Conservation (phyloP, 345 rosid genomes). For the Erucastrum elatum region DNA sequence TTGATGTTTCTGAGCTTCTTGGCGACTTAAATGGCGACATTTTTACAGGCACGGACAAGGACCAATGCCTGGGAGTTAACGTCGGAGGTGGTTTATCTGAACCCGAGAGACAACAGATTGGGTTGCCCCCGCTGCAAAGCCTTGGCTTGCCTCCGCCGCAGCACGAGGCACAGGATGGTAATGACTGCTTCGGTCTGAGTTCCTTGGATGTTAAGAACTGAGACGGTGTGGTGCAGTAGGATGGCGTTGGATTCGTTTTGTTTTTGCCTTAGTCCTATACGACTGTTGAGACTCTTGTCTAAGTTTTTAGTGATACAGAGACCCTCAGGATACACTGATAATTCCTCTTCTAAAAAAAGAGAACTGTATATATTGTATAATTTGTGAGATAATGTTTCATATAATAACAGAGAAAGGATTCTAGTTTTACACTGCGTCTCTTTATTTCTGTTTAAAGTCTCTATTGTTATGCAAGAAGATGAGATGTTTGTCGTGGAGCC, state of each 20-base stretch:
- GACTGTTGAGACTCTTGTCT: constrained; percentile 19
- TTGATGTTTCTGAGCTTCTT: constrained; percentile 56
- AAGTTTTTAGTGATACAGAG: constrained; percentile 29
- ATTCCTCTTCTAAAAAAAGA: not conserved
- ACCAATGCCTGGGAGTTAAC: not conserved
- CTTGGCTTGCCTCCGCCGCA: constrained; percentile 29
- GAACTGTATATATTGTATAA: constrained; percentile 11
- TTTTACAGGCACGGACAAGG: not conserved
- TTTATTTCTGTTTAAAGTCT: not conserved
- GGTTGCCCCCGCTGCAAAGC: constrained; percentile 2
- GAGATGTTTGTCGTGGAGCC: not conserved
- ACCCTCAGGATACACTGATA: not conserved
- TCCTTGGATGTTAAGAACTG: constrained; percentile 19
- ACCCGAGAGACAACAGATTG: not conserved
- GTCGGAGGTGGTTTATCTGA: not conserved
- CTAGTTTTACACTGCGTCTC: not conserved
- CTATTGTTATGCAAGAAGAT: too few relatives aligned
- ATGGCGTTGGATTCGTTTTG: not conserved
- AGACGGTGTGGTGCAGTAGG: not conserved
- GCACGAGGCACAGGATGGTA: constrained; percentile 28
- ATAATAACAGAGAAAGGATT: not conserved
- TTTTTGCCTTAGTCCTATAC: not conserved
- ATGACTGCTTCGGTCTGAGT: constrained; percentile 5
- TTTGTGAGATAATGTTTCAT: not conserved
- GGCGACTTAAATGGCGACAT: constrained; percentile 34